A percentile compares a stretch with the other conserved stretches of the same genome.
These are phyloP conservation scores for Cladophialophora bantiana DNA, from an alignment of 2,329 filamentous ascomycete species.

Conservation along the genomic window DNA sequence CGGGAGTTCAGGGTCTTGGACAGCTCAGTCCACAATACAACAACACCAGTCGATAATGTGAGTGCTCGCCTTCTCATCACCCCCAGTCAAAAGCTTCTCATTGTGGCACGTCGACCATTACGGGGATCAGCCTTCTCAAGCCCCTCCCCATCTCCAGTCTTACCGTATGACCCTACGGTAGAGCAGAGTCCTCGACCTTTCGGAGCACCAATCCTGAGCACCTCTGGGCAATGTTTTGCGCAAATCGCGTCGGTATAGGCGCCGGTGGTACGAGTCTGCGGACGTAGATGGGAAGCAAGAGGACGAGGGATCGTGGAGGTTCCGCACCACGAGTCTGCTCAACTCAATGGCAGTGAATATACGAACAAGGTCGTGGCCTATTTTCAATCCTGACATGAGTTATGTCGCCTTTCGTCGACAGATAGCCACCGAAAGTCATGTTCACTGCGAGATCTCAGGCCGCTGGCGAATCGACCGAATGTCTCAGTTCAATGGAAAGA, in stretches of 20 bases:
- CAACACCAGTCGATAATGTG: not conserved
- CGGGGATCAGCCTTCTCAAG: not conserved
- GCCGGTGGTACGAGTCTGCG: no score
- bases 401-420: conserved; percentile 25
- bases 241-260: no score
- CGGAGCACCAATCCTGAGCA: not conserved
- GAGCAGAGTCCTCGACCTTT: not conserved
- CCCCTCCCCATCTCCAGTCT: not conserved
- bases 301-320: not conserved
- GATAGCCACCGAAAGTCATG: conserved; percentile 30
- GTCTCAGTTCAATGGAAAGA: conserved; percentile 53
- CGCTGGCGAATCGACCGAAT: conserved; percentile 47
- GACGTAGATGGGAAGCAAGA: conserved; percentile 1
- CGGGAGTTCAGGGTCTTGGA: not conserved
- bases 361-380: not conserved
- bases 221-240: not conserved
- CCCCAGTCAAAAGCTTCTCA: not conserved
- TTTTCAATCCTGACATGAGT: conserved; percentile 31
- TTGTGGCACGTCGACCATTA: not conserved
- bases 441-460: conserved; percentile 29
- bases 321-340: not conserved
- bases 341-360: not conserved
- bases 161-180: not conserved
- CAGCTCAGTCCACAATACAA: not conserved
- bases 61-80: not conserved